Percentiles rank a stretch among this genome's conserved stretches.
Evolutionary conservation across 306 rosid genomes (phyloP).

Genomic region (Trichosanthes truncata): DNA sequence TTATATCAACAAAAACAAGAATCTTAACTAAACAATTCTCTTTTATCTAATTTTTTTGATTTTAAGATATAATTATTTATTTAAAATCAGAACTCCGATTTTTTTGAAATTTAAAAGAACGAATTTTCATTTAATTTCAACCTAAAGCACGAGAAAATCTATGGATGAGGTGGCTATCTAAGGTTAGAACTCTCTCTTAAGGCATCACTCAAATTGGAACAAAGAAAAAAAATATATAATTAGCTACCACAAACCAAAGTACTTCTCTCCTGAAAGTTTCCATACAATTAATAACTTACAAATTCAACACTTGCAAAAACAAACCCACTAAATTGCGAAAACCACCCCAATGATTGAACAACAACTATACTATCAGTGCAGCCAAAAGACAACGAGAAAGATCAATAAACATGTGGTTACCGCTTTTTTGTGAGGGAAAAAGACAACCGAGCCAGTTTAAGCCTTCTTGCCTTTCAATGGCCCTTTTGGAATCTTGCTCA

Average conservation of each 20-base stretch:
- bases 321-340: background rate
- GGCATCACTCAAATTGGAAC: background rate
- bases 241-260: background rate
- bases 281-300: slow-evolving; percentile 1
- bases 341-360: background rate
- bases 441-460: background rate
- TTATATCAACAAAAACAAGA: too few species aligned
- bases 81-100: too few species aligned
- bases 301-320: background rate
- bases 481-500: slow-evolving; percentile 76
- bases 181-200: background rate
- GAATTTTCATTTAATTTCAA: too few species aligned
- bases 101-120: too few species aligned
- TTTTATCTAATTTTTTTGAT: too few species aligned
- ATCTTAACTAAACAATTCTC: too few species aligned
- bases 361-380: background rate
- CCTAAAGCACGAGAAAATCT: background rate
- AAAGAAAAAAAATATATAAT: background rate
- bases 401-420: background rate
- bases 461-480: slow-evolving; percentile 55
- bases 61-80: too few species aligned
- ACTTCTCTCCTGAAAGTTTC: background rate
- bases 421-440: background rate
- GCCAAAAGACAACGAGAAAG: background rate
- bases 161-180: background rate